A percentile compares a stretch with the other conserved stretches of the same genome.
phyloP scores from a whole-genome alignment of 2,329 filamentous ascomycete species.

The Gyromitra esculenta region DNA sequence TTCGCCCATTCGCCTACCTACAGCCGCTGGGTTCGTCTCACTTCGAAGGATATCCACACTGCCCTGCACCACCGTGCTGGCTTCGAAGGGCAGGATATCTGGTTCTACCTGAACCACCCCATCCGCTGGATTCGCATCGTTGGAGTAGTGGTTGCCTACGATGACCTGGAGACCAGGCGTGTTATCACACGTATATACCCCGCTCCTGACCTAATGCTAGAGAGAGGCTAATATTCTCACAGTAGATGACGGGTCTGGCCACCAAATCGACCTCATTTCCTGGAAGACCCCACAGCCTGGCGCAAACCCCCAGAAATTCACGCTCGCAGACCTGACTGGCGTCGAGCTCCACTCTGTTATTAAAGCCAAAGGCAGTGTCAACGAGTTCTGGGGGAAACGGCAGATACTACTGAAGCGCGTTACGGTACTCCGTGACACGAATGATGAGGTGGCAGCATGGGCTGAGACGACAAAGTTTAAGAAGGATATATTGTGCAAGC shows the following conservation, averaged over 20 bases:
- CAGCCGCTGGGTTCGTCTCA: constrained; percentile 69
- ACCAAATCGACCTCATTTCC: constrained; percentile 65
- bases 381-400: constrained; percentile 47
- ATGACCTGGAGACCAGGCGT: constrained; percentile 62
- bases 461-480: constrained; percentile 66
- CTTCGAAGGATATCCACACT: constrained; percentile 64
- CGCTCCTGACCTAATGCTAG: background rate
- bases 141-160: constrained; percentile 74
- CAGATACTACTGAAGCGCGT: constrained; percentile 61
- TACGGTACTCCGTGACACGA: constrained; percentile 65
- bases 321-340: constrained; percentile 13
- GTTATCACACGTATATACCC: constrained; percentile 24
- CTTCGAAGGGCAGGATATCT: constrained; percentile 68
- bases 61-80: constrained; percentile 64
- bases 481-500: constrained; percentile 64
- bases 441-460: constrained; percentile 70
- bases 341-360: constrained; percentile 42
- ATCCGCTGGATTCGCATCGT: constrained; percentile 78
- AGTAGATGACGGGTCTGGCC: constrained; percentile 73
- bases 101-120: constrained; percentile 75
- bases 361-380: constrained; percentile 51
- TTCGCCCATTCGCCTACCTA: constrained; percentile 71
- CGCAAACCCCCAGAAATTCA: background rate
- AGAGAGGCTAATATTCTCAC: constrained; percentile 64
- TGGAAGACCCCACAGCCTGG: constrained; percentile 30